Base-by-base conservation (phyloP, 306 rosid genomes). In the Elaeagnus macrophylla region DNA sequence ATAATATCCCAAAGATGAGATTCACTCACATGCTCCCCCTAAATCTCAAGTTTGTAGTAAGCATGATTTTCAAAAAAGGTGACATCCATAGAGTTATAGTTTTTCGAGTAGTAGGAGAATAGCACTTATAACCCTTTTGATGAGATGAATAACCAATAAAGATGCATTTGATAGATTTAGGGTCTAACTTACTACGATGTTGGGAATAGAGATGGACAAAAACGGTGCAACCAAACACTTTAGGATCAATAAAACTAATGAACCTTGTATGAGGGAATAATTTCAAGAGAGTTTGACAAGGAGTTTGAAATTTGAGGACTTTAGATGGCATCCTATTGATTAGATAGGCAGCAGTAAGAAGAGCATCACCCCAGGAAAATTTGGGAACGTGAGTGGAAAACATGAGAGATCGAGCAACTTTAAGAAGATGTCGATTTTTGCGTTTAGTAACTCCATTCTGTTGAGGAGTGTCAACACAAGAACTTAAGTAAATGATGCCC, bases 331-430 rank as follows among this genome's bases (percentile, higher is more conserved):
- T n/a, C n/a, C n/a, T n/a, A n/a, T n/a, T n/a, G 9, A 55, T 55
- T 12, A 55, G 44, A 11, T 14, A 55, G 5, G 48, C 12, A 6
- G 60, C 36, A 6, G n/a, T 55, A 11, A 55, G n/a, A 5, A 55
- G 12, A 12, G 60, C 60, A 12, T 55, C 60, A 12, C 60, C 60
- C 36, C 48, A 39, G 10, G 6, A 39, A 5, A 4, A 0, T 55
- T 55, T 55, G 9, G 60, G 60, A 10, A 55, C 60, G 12, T 36
- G 41, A 14, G 61, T 15, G 35, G 61, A 15, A 8, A 57, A 57
- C 39, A 41, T 57, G 1, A 42, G 49, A 6, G 38, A 41, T 3
- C 61, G 9, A 39, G 61, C 49, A 7, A 57, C 61, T 8, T 57
- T 37, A 7, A 57, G 39, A 11, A 57, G 49, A 18, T 57, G 61